Evolutionary conservation across 495 filamentous ascomycete species (phyloP).

Genomic region (Hyaloscypha variabilis): DNA sequence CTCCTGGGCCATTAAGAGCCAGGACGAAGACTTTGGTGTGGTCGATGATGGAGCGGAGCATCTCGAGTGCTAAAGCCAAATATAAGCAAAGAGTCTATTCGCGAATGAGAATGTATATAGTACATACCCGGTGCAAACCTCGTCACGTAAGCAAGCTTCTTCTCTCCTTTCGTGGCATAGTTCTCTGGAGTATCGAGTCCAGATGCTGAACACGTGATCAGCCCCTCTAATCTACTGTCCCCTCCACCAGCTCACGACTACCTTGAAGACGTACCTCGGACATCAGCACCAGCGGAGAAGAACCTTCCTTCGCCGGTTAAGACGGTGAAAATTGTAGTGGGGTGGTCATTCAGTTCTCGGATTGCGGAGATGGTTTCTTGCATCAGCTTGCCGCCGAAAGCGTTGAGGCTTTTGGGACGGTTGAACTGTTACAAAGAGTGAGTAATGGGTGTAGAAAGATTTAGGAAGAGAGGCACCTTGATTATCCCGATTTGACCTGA

Average conservation of each 20-base stretch:
- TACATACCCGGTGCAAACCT: conserved; percentile 24
- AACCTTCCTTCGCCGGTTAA: conserved; percentile 34
- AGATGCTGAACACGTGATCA: conserved; percentile 11
- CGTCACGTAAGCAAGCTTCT: conserved; percentile 23
- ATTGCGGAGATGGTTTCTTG: conserved; percentile 27
- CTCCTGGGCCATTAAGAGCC: conserved; percentile 31
- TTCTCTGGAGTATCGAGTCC: conserved; percentile 11
- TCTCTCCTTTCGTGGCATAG: conserved; percentile 25
- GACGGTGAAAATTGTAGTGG: conserved; percentile 31
- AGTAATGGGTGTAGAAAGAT: background rate
- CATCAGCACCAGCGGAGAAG: conserved; percentile 34
- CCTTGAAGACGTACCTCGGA: conserved; percentile 23
- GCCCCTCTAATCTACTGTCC: background rate
- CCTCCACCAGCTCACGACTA: too few relatives aligned
- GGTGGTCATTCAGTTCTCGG: conserved; percentile 29
- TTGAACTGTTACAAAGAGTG: conserved; percentile 28
- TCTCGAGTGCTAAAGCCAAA: conserved; percentile 21
- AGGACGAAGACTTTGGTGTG: conserved; percentile 34
- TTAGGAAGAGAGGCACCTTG: conserved; percentile 16
- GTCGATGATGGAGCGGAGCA: conserved; percentile 32
- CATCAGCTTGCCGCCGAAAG: conserved; percentile 31
- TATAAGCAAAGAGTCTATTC: background rate
- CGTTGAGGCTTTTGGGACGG: conserved; percentile 31
- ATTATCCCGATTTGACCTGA: conserved; percentile 29
- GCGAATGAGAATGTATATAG: background rate